Percentiles rank a stretch among this genome's conserved stretches.
Evolutionary conservation across 352 stramenopile genomes (phyloP).

Genomic region (Phytophthora sp.): DNA sequence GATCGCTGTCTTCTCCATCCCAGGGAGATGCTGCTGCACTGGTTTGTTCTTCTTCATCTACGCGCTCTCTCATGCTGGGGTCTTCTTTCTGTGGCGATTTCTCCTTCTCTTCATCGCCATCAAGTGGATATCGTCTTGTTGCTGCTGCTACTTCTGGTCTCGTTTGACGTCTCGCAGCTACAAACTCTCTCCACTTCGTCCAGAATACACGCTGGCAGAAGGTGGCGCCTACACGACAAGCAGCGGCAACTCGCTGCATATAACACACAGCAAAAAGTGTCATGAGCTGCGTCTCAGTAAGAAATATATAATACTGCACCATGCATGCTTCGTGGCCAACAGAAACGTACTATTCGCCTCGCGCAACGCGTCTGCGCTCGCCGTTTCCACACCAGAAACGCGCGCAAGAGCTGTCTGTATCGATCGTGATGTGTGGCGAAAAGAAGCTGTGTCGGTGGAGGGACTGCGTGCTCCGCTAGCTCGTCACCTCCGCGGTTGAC

Average conservation of each 20-base stretch:
- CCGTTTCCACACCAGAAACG: constrained; percentile 42
- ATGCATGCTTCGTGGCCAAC: too few relatives aligned
- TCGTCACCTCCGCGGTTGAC: background rate
- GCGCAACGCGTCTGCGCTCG: constrained; percentile 13
- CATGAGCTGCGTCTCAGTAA: background rate
- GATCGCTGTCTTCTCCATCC: constrained; percentile 7
- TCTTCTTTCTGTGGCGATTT: background rate
- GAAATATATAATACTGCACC: too few relatives aligned
- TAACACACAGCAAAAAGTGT: background rate
- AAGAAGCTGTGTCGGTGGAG: constrained; percentile 13
- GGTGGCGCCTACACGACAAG: constrained; percentile 49
- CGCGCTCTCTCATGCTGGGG: background rate
- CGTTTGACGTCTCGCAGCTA: constrained; percentile 5
- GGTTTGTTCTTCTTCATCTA: background rate
- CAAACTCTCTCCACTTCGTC: constrained; percentile 38
- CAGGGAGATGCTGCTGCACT: background rate
- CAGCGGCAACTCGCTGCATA: constrained; percentile 43
- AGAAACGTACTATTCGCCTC: background rate
- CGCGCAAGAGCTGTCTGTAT: constrained; percentile 29
- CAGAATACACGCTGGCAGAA: constrained; percentile 52
- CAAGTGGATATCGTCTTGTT: too few relatives aligned
- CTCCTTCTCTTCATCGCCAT: background rate
- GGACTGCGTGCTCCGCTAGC: background rate
- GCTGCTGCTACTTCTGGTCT: background rate
- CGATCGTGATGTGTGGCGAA: constrained; percentile 38